Percentiles rank a stretch among this genome's conserved stretches.
phyloP scores from a whole-genome alignment of 1,284 basidiomycete genomes.

The Marasmius tenuissimus region DNA sequence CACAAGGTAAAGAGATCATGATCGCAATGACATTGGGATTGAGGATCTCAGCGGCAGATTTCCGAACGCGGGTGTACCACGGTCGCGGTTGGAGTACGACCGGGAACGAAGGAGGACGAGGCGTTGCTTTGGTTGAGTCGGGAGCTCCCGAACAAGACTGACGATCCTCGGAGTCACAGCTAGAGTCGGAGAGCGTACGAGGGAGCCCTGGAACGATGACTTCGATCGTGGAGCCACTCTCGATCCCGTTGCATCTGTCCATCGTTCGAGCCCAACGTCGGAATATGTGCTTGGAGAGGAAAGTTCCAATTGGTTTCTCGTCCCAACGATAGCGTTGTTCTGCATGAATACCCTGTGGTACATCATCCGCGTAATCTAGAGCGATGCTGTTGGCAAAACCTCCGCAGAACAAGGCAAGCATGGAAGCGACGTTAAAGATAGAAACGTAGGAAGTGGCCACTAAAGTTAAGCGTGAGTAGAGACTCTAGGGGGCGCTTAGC shows the following conservation, averaged over 20 bases:
- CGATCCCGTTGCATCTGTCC: no score
- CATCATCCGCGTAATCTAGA: constrained; percentile 37
- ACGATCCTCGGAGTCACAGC: neutral
- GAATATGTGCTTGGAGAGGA: constrained; percentile 9
- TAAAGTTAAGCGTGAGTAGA: neutral
- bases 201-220: no score
- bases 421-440: constrained; percentile 40
- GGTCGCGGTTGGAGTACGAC: no score
- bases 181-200: neutral
- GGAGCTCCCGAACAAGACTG: neutral
- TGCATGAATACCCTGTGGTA: constrained; percentile 37
- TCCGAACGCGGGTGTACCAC: constrained; percentile 17
- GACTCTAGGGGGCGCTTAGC: neutral
- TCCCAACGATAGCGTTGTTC: constrained; percentile 32
- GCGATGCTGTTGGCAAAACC: constrained; percentile 36
- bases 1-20: constrained; percentile 43
- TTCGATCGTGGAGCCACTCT: no score
- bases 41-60: constrained; percentile 25
- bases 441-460: constrained; percentile 41
- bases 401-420: constrained; percentile 37
- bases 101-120: no score
- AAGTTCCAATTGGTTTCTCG: constrained; percentile 37
- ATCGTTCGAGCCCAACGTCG: neutral
- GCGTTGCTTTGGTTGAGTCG: no score
- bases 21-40: constrained; percentile 46